Base-by-base conservation (phyloP, 768 basidiomycete species). In the Suillus luteus region DNA sequence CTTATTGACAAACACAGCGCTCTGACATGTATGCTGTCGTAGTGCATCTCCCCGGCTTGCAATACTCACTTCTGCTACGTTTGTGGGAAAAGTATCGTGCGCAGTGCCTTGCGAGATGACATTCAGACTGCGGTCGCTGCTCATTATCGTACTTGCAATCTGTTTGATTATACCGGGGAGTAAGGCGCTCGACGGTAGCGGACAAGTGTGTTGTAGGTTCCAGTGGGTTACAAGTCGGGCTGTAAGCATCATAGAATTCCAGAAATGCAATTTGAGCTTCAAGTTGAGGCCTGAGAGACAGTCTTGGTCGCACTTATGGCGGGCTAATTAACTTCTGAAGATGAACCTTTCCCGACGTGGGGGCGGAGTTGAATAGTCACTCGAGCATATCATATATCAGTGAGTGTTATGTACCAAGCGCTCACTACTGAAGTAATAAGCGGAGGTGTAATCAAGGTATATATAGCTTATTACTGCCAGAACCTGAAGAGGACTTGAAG, bases 1-100 rank as follows among this genome's bases (percentile, higher is more conserved):
- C 31, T 48, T 41, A 35, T 43, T 27, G 49, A 22, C 24, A 10
- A 27, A 5, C n/a, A 19, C 40, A 27, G 40, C 40, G 11, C 9
- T 22, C 43, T 65, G 31, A 49, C 37, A 62, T 44, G 31, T 49
- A 27, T 22, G 44, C 33, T 4, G 15, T 62, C 31, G 33, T 62
- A 86, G 86, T 86, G 84, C 66, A 79, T 81, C 44, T 75, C 83
- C 1, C 84, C 85, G 2, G 84, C 81, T n/a, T 87, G 86, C 71
- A 86, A 86, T 65, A 80, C 81, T 66, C 85, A 86, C 65, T 86
- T 86, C 67, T 86, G 85, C 67, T 86, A 86, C 62, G 33, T 71
- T 15, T 86, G 85, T 61, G 85, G 84, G 14, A 70, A 71, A 14
- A 68, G 77, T 54, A 86, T 86, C 61, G 77, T 83, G 52, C 76